Evolutionary conservation across 2,329 filamentous ascomycete species (phyloP).

Genomic region (Aspergillus viridinutans): DNA sequence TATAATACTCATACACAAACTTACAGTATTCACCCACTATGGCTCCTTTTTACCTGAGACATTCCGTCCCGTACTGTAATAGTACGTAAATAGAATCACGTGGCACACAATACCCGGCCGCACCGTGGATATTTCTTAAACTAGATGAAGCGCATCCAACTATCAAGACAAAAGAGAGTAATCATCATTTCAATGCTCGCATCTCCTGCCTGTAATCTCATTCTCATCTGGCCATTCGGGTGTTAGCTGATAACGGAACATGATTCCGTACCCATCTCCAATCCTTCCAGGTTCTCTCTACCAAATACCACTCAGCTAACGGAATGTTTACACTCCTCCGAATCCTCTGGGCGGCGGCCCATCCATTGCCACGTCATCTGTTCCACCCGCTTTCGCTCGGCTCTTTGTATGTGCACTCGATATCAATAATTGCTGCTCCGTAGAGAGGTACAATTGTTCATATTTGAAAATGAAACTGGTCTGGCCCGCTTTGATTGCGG

Average conservation of each 20-base stretch:
- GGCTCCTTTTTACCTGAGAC: neutral
- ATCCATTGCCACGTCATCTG: neutral
- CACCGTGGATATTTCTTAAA: neutral
- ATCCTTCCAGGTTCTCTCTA: neutral
- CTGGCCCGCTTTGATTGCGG: neutral
- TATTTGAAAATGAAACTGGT: neutral
- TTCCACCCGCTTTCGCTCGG: neutral
- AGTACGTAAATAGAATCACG: neutral
- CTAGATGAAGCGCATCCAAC: neutral
- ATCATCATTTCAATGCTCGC: neutral
- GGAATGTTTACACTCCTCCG: neutral
- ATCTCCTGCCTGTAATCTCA: neutral
- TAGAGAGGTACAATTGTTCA: neutral
- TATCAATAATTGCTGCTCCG: neutral
- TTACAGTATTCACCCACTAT: neutral
- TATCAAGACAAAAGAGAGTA: neutral
- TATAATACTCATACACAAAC: neutral
- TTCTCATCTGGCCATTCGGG: no score
- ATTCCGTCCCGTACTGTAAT: neutral
- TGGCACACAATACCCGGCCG: neutral
- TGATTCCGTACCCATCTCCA: neutral
- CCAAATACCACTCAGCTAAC: neutral
- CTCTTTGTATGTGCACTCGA: neutral
- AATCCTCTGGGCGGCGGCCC: neutral
- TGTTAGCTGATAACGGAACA: neutral